Conservation (phyloP, 2,329 filamentous ascomycete species). For the Albifimbria verrucaria region DNA sequence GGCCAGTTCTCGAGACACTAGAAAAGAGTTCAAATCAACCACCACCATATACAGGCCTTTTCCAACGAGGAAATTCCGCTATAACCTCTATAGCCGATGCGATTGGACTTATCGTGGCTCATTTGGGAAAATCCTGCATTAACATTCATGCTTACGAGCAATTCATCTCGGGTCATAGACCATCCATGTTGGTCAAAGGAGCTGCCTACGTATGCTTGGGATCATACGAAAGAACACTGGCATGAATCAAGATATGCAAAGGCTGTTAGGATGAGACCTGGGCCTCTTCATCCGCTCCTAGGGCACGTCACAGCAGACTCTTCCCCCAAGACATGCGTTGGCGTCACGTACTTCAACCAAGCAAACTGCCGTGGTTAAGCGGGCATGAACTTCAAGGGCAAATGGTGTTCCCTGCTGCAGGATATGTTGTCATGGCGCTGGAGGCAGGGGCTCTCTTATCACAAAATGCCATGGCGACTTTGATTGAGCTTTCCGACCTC, state of each 20-base stretch:
- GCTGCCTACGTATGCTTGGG: not conserved
- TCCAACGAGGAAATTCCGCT: not conserved
- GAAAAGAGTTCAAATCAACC: slow-evolving; percentile 30
- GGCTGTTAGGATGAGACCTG: not conserved
- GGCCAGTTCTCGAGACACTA: slow-evolving; percentile 30
- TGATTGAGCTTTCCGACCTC: not conserved
- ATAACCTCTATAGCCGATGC: not conserved
- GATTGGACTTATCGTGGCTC: not conserved
- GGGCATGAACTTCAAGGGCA: slow-evolving; percentile 28
- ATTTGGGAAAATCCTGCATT: not conserved
- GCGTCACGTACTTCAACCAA: slow-evolving; percentile 12
- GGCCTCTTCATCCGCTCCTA: not conserved
- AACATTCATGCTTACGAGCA: not conserved
- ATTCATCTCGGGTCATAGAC: not conserved
- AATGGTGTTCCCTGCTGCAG: slow-evolving; percentile 35
- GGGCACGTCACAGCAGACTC: not conserved
- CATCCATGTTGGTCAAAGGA: not conserved
- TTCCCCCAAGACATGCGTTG: slow-evolving; percentile 6
- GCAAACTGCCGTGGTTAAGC: slow-evolving; percentile 29
- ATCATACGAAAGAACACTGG: not conserved
- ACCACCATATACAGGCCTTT: not conserved
- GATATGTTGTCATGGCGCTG: slow-evolving; percentile 30
- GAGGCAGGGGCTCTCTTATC: too few relatives aligned
- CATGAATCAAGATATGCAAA: not conserved
- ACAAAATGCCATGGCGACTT: too few relatives aligned